Evolutionary conservation across 805 yeast species (phyloP).

Genomic region (Scheffersomyces amazonensis): DNA sequence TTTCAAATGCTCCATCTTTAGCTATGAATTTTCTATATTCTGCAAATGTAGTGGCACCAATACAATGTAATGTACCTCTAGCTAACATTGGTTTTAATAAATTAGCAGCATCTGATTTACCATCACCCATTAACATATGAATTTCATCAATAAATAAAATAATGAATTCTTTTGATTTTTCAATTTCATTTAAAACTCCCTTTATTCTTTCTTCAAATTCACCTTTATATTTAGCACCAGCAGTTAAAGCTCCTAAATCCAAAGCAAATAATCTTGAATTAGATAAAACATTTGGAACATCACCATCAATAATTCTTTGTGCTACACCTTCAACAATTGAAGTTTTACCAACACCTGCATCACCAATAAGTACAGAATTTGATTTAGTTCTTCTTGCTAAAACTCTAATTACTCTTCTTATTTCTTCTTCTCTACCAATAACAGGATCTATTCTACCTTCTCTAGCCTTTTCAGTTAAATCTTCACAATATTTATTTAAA

Average conservation of each 20-base stretch:
- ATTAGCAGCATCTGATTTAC: slow-evolving; percentile 96
- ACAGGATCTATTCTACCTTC: slow-evolving; percentile 97
- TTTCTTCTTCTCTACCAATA: slow-evolving; percentile 98
- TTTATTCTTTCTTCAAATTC: slow-evolving; percentile 97
- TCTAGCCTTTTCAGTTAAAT: slow-evolving; percentile 89
- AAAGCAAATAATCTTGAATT: slow-evolving; percentile 80
- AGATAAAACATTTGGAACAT: slow-evolving; percentile 86
- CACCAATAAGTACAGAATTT: slow-evolving; percentile 95
- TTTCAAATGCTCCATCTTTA: slow-evolving; percentile 97
- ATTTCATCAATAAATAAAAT: slow-evolving; percentile 95
- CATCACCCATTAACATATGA: slow-evolving; percentile 99
- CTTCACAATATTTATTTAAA: slow-evolving; percentile 84
- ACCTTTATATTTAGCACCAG: slow-evolving; percentile 98
- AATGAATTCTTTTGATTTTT: slow-evolving; percentile 80
- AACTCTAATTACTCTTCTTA: slow-evolving; percentile 90
- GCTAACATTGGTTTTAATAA: slow-evolving; percentile 96
- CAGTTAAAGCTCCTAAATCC: slow-evolving; percentile 94
- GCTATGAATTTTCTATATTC: slow-evolving; percentile 92
- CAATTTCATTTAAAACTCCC: slow-evolving; percentile 93
- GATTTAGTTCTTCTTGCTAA: slow-evolving; percentile 97
- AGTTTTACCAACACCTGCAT: slow-evolving; percentile 99
- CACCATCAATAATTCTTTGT: slow-evolving; percentile 92
- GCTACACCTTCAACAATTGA: slow-evolving; percentile 98
- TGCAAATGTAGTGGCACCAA: slow-evolving; percentile 95
- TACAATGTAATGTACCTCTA: slow-evolving; percentile 93